These are phyloP conservation scores for Bryum argenteum DNA, from an alignment of 225 moss, liverwort and hornwort genomes.

Conservation along the genomic window DNA sequence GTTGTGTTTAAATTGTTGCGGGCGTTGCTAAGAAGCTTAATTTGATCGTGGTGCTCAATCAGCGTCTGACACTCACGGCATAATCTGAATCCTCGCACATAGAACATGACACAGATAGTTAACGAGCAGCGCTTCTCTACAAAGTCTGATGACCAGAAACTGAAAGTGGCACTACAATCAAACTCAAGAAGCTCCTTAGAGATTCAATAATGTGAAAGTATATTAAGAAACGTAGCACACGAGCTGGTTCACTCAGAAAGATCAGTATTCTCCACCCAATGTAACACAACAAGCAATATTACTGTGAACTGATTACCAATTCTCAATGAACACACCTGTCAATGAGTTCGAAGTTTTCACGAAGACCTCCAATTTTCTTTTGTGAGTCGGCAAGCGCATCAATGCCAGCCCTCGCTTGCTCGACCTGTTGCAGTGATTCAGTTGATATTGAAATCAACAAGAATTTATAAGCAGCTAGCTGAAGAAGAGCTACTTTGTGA, in stretches of 20 bases:
- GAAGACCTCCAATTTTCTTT: constrained; percentile 75
- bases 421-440: constrained; percentile 63
- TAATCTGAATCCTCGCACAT: constrained; percentile 59
- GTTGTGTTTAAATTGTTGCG: constrained; percentile 98
- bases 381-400: constrained; percentile 86
- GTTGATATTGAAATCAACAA: constrained; percentile 12
- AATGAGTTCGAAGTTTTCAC: constrained; percentile 85
- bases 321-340: constrained; percentile 63
- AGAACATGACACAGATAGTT: constrained; percentile 20
- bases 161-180: constrained; percentile 4
- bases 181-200: constrained; percentile 1
- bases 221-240: neutral
- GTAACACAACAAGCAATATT: neutral
- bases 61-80: constrained; percentile 98
- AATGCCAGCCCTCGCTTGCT: constrained; percentile 97
- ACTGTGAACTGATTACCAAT: neutral
- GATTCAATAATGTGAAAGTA: neutral
- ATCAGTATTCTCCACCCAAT: neutral
- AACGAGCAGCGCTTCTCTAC: constrained; percentile 17
- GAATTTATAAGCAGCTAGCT: constrained; percentile 23
- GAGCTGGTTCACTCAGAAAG: neutral
- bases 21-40: constrained; percentile 98
- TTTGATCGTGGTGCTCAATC: constrained; percentile 98
- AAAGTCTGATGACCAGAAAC: neutral
- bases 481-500: neutral